Base-by-base conservation (phyloP, 768 basidiomycete genomes). In the Mycena latifolia region DNA sequence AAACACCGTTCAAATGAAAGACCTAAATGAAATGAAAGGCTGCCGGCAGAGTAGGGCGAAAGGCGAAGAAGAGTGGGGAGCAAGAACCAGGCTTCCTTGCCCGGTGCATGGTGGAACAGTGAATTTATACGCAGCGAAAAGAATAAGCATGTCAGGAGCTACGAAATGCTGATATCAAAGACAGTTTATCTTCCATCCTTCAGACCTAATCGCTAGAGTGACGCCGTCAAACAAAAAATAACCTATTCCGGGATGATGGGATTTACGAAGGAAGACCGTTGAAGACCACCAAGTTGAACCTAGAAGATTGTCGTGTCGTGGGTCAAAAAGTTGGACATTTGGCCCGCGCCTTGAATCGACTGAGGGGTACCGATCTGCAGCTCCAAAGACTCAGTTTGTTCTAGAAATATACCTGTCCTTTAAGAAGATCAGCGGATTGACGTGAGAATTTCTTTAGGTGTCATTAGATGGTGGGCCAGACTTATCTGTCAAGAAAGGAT, bases 11-110 rank as follows among this genome's bases (percentile, higher is more conserved):
- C 31, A 33, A 33, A 12, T 25, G 46, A 24, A 25, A 29, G 22
- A 46, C 37, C n/a, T 41, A 45, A 35, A 35, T 11, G 15, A 7
- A 41, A 58, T n/a, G 29, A 58, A 33, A 33, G 25, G 37, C 24
- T 28, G 39, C 25, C 41, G 41, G n/a, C n/a, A 43, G 41, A 43
- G 20, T 20, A 10, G n/a, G 5, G 20, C 20, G 41, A 17, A 25
- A 17, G 18, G 48, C 25, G 45, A 45, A 46, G 35, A 22, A 45
- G 25, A 54, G 46, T 37, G 61, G 35, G 61, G 52, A 55, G 61
- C 61, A 18, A 54, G 27, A 62, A 37, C 61, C 59, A 46, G 61
- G 61, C 61, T 53, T 54, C 61, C 61, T 62, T 33, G 29, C 24
- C 17, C 5, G 25, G 3, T 24, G 11, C 14, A 25, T 28, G 43